Percentiles rank a stretch among this genome's conserved stretches.
phyloP scores from a whole-genome alignment of 805 yeast genomes.

The Nakazawaea holstii region DNA sequence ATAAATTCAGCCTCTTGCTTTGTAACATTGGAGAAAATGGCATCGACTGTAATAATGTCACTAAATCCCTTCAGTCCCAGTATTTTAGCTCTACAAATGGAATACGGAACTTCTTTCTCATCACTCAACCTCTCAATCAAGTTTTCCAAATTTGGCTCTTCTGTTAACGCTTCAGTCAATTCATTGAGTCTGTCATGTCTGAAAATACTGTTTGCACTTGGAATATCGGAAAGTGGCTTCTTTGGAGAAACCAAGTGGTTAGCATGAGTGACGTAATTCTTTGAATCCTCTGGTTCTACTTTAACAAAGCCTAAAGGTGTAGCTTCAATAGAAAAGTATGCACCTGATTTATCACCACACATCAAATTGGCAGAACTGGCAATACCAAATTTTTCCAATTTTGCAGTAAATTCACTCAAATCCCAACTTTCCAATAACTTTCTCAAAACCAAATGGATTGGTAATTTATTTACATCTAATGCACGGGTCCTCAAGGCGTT shows the following conservation, averaged over 20 bases:
- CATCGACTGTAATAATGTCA: conserved; percentile 10
- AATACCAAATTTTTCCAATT: conserved; percentile 14
- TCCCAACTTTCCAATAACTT: conserved; percentile 22
- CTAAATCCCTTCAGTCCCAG: conserved; percentile 15
- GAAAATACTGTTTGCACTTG: conserved; percentile 14
- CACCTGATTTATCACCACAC: conserved; percentile 19
- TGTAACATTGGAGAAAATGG: conserved; percentile 10
- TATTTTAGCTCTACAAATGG: conserved; percentile 17
- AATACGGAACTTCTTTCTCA: conserved; percentile 12
- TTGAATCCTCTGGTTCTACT: conserved; percentile 12
- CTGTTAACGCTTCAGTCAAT: conserved; percentile 6
- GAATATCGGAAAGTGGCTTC: conserved; percentile 10
- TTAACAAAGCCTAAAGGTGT: conserved; percentile 16
- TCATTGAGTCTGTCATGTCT: conserved; percentile 16
- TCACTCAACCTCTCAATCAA: conserved; percentile 19
- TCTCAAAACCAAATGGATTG: conserved; percentile 32
- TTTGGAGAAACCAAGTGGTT: conserved; percentile 16
- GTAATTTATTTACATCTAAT: conserved; percentile 23
- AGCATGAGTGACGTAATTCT: conserved; percentile 19
- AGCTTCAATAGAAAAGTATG: conserved; percentile 17
- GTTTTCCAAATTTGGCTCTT: conserved; percentile 14
- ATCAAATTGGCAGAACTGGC: conserved; percentile 19
- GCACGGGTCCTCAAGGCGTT: conserved; percentile 26
- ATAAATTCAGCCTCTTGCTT: conserved; percentile 9
- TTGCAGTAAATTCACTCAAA: conserved; percentile 14